phyloP scores from a whole-genome alignment of 2,329 filamentous ascomycete species.

The Onygenales sp. region DNA sequence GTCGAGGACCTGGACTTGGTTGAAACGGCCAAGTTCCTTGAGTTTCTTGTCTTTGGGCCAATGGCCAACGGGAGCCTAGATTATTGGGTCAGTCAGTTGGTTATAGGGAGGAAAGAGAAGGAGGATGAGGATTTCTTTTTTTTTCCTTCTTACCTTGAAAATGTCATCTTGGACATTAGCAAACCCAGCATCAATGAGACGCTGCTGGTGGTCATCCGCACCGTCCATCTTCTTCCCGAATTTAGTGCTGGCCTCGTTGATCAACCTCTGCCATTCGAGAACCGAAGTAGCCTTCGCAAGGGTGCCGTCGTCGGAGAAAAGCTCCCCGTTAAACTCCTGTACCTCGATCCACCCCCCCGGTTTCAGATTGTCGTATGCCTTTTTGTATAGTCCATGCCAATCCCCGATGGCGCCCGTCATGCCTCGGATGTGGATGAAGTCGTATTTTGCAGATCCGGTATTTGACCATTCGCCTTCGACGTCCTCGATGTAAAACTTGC shows the following conservation, averaged over 20 bases:
- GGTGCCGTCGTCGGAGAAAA: constrained; percentile 13
- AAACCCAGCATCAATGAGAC: constrained; percentile 23
- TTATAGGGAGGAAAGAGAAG: too few species aligned
- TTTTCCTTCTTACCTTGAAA: constrained; percentile 11
- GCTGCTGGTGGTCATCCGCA: constrained; percentile 15
- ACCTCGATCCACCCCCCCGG: constrained; percentile 4
- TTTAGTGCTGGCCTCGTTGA: constrained; percentile 13
- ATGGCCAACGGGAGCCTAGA: constrained; percentile 15
- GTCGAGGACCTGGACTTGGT: constrained; percentile 15
- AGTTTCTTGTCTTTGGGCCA: constrained; percentile 37
- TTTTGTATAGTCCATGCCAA: not conserved
- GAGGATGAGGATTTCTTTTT: too few species aligned
- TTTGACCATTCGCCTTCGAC: constrained; percentile 9
- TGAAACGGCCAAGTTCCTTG: constrained; percentile 38
- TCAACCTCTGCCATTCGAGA: constrained; percentile 13
- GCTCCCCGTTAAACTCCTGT: constrained; percentile 17
- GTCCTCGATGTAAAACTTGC: constrained; percentile 11
- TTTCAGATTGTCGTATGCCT: constrained; percentile 22
- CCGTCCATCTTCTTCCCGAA: constrained; percentile 18
- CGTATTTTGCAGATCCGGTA: constrained; percentile 9
- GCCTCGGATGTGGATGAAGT: constrained; percentile 8
- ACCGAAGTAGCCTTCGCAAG: constrained; percentile 3
- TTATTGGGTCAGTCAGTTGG: too few species aligned
- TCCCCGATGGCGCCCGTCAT: constrained; percentile 1
- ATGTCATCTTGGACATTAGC: constrained; percentile 20